Evolutionary conservation across 257 asterid genomes (phyloP).

Genomic region (Gynochthodes officinalis): DNA sequence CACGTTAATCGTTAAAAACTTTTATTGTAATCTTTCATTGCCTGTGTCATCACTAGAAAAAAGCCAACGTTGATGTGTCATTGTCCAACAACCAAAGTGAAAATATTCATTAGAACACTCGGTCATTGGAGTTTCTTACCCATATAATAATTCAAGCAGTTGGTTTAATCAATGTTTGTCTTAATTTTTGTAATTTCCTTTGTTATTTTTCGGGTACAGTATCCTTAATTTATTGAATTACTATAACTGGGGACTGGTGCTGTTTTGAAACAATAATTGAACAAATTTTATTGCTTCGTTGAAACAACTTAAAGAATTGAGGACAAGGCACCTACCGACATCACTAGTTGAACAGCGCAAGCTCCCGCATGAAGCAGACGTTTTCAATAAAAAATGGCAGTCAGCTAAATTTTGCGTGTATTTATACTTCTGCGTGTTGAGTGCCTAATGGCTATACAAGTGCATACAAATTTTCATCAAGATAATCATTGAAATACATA

Average conservation of each 20-base stretch:
- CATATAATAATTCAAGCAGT: background rate
- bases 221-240: too few relatives aligned
- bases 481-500: background rate
- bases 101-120: background rate
- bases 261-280: background rate
- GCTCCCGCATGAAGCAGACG: background rate
- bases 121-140: background rate
- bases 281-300: background rate
- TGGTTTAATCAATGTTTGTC: background rate
- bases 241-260: background rate
- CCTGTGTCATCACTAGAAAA: too few relatives aligned
- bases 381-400: background rate
- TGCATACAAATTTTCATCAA: background rate
- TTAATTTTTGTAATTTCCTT: background rate
- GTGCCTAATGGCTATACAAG: background rate
- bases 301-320: too few relatives aligned
- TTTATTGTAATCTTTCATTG: too few relatives aligned
- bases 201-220: background rate
- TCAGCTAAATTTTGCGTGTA: too few relatives aligned
- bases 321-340: conserved; percentile 2
- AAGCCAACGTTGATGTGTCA: too few relatives aligned
- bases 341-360: background rate
- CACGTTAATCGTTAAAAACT: too few relatives aligned
- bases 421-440: too few relatives aligned
- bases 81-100: conserved; percentile 2